Evolutionary conservation across 345 rosid species (phyloP), one percentile per base, ranked within the genome.

Genomic region (Eucalyptus regnans): DNA sequence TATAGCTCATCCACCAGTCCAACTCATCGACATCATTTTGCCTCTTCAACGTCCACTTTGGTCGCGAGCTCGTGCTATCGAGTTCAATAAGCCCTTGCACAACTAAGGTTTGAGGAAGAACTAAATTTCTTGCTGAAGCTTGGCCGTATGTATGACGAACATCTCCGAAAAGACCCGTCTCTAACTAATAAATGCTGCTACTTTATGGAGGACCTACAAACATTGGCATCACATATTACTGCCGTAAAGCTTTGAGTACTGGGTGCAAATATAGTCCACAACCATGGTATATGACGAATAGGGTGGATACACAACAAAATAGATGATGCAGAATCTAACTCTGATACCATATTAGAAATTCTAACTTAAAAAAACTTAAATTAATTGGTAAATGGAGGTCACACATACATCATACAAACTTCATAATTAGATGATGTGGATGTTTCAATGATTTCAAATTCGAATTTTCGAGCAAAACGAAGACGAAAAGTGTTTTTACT

Each of bases 361-460:
- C 0, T 25, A 7, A 33, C 23, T 9, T 9, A 9, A 5, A 4
- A 68, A 68, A 31, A 41, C 80, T 33, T 68, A 33, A 16, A 68
- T 33, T 5, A 0, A 37, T 1, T 5, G 7, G 1, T 17, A 37
- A 22, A 71, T 17, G 3, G 12, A 71, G 13, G 11, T 4, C 23
- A 4, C 3, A 5, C 2, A 3, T 2, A 37, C 5, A 18, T 71
- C 14, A 5, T 20, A 37, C 18, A 37, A 33, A 20, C 27, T 20
- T 1, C 11, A 10, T 8, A 3, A 16, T 5, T 12, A 37, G 0
- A 17, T 20, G 27, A 37, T 10, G 27, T 0, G 27, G 0, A 37
- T 71, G 1, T 71, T 33, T 71, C 12, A 1, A 71, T 9, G 37
- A 71, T 37, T 76, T 20, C 14, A 6, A 41, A 37, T 37, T 37